Conservation (phyloP, 192 early-diverging fungal species). For the Podila epigama region DNA sequence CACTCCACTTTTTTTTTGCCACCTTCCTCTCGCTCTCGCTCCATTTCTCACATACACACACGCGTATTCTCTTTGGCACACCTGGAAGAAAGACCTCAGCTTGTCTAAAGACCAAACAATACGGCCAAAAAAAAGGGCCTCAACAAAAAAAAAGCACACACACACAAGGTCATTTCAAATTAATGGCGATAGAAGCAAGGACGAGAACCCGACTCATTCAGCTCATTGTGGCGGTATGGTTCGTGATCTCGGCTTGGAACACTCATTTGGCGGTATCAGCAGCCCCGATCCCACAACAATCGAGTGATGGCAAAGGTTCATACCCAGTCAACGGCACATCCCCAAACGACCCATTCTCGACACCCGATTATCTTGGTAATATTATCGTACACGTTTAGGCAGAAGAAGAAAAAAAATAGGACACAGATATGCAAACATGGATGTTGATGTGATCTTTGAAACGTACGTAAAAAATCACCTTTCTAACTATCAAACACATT, state of each 20-base stretch:
- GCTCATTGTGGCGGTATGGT: background rate
- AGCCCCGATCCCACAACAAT: background rate
- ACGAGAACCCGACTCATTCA: background rate
- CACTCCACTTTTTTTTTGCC: too few species aligned
- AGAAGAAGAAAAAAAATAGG: background rate
- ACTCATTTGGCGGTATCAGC: background rate
- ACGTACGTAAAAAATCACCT: too few species aligned
- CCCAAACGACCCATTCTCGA: background rate
- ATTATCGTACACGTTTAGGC: conserved; percentile 1
- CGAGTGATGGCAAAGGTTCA: background rate
- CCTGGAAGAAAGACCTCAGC: too few species aligned
- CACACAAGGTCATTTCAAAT: background rate
- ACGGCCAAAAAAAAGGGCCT: too few species aligned
- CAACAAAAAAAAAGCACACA: too few species aligned
- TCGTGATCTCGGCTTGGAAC: background rate
- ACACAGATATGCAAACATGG: too few species aligned
- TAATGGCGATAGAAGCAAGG: background rate
- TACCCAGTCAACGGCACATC: background rate
- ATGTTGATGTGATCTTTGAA: too few species aligned
- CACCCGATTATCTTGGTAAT: background rate
- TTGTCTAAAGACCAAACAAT: too few species aligned
- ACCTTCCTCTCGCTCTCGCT: too few species aligned
- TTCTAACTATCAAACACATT: background rate
- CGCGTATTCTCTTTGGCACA: too few species aligned
- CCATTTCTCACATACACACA: too few species aligned